Conservation (phyloP, 257 asterid species). For the Nicotiana knightiana region DNA sequence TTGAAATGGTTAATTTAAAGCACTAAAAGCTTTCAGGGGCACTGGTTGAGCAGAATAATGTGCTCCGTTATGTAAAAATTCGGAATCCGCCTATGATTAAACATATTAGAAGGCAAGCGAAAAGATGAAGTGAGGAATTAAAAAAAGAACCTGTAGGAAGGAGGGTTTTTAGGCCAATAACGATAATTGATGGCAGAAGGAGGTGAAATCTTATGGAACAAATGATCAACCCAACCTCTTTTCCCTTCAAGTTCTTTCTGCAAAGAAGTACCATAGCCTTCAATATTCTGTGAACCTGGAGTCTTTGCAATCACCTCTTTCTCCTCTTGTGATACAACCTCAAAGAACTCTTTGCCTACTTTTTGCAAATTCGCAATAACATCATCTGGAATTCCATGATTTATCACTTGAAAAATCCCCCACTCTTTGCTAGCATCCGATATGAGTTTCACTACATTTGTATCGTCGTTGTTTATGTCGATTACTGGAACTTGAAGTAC, state of each 20-base stretch:
- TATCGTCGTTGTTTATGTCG: conserved; percentile 18
- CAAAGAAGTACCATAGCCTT: conserved; percentile 64
- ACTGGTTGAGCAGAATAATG: too few relatives aligned
- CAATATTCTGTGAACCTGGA: conserved; percentile 31
- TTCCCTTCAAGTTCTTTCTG: conserved; percentile 56
- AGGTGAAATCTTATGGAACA: conserved; percentile 75
- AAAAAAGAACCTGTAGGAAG: conserved; percentile 46
- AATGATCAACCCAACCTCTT: conserved; percentile 90
- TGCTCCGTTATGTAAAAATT: too few relatives aligned
- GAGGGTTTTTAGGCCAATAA: conserved; percentile 73
- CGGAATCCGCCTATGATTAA: too few relatives aligned
- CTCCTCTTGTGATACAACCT: conserved; percentile 23
- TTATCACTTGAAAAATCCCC: conserved; percentile 36
- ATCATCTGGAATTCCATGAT: conserved; percentile 35
- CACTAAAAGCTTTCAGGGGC: too few relatives aligned
- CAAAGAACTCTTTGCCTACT: conserved; percentile 33
- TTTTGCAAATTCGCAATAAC: conserved; percentile 19
- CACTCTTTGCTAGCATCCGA: conserved; percentile 27
- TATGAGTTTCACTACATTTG: conserved; percentile 1
- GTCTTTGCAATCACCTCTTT: conserved; percentile 39
- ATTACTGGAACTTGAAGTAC: conserved; percentile 29
- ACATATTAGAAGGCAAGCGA: too few relatives aligned
- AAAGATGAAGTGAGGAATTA: not conserved
- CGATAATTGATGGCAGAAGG: conserved; percentile 41
- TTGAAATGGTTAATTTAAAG: too few relatives aligned